Percentiles rank a stretch among this genome's conserved stretches.
These are phyloP conservation scores for Neospora caninum DNA, from an alignment of 169 alveolate genomes.

Conservation along the genomic window DNA sequence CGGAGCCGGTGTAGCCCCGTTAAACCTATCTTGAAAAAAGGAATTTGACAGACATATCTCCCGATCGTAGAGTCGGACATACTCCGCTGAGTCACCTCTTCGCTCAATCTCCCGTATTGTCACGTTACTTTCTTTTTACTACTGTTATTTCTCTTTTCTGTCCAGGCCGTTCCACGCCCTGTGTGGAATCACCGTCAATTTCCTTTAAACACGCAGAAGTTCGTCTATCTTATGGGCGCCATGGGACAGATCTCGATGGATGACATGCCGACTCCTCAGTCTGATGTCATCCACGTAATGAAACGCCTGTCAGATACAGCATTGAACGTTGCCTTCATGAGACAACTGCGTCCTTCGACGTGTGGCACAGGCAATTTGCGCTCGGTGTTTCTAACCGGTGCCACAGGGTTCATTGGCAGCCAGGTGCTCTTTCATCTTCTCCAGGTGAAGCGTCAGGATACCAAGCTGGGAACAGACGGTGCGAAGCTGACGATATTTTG, in stretches of 20 bases:
- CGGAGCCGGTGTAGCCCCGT: too few species aligned
- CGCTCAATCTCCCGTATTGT: too few species aligned
- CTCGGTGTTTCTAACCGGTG: slow-evolving; percentile 74
- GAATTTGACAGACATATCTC: too few species aligned
- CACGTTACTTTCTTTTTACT: background rate
- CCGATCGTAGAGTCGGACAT: too few species aligned
- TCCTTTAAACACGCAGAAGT: slow-evolving; percentile 62
- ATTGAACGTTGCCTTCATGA: slow-evolving; percentile 37
- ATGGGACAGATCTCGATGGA: slow-evolving; percentile 57
- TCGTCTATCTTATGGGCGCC: slow-evolving; percentile 58
- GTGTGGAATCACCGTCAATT: slow-evolving; percentile 56
- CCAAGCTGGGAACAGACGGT: background rate
- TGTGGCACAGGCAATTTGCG: background rate
- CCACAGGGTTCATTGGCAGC: slow-evolving; percentile 77
- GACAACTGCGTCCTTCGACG: slow-evolving; percentile 12
- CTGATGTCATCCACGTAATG: slow-evolving; percentile 37
- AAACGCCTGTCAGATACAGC: slow-evolving; percentile 27
- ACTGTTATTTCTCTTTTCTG: background rate
- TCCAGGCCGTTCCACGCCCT: slow-evolving; percentile 48
- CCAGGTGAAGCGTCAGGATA: background rate
- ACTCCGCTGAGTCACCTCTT: too few species aligned
- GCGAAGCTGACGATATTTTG: slow-evolving; percentile 65
- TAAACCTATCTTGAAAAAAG: too few species aligned
- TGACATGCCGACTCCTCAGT: slow-evolving; percentile 48
- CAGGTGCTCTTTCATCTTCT: slow-evolving; percentile 60